Base-by-base conservation (phyloP, 192 early-diverging fungal genomes). In the Endogone sp. region DNA sequence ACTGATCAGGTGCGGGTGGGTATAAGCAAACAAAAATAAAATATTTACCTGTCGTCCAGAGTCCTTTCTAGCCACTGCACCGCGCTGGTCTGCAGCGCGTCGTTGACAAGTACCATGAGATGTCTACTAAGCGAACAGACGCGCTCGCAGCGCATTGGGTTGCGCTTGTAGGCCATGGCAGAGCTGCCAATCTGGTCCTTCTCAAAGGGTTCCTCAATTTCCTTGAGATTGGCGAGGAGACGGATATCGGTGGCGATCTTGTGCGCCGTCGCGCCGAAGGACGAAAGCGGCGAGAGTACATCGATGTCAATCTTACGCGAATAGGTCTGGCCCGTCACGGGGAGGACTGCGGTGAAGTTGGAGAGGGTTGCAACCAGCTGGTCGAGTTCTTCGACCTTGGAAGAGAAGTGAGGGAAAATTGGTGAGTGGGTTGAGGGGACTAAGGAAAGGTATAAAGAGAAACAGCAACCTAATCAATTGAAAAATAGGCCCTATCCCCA, bases 111-210 rank as follows among this genome's bases (percentile, higher is more conserved):
- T 11, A 92, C 84, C 90, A 96, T 95, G 69, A 99, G 85, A 78
- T 99, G 97, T 65, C 97, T 94, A 3, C 94, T 81, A 64, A 99
- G 85, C 63, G 94, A 92, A 85, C 97, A 99, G 21, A 97, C 93
- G 72, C 97, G 92, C 77, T 99, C 97, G 72, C 90, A 95, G 37
- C 96, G 90, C 97, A 99, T 99, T 26, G 97, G 97, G 87, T 99
- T 99, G 70, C 97, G 92, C 92, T 99, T 99, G 85, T 99, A 99
- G 66, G 97, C 97, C 97, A 99, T 99, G 66, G 97, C 97, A 27
- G 93, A 95, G 28, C 91, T 93, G 6, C 97, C 96, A 66, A 99
- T 99, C 82, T 99, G 97, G 81, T 99, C 94, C 85, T 95, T 96
- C 82, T 99, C 97, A 65, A 99, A 99, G 25, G 97, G 97, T 79